Percentiles rank a stretch among this genome's conserved stretches.
Evolutionary conservation across 2,329 filamentous ascomycete genomes (phyloP).

Genomic region (Ciborinia camelliae): DNA sequence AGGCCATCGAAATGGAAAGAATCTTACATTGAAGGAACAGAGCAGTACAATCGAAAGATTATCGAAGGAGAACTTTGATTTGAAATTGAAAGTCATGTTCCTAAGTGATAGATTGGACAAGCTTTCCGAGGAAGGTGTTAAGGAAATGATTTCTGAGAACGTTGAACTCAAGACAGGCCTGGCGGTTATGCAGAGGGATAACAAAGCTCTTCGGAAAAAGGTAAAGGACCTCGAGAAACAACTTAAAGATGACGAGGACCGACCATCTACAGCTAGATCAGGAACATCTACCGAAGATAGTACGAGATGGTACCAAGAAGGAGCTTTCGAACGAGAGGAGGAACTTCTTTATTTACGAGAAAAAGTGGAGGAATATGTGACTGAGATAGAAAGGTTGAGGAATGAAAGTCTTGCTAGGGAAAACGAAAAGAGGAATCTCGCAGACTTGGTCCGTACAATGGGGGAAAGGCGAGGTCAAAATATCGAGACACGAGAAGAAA

Average conservation of each 20-base stretch:
- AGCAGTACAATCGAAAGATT: constrained; percentile 94
- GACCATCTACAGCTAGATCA: constrained; percentile 58
- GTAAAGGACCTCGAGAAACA: constrained; percentile 85
- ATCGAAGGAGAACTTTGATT: constrained; percentile 96
- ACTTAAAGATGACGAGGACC: constrained; percentile 60
- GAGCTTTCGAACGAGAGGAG: constrained; percentile 69
- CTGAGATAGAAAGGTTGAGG: constrained; percentile 77
- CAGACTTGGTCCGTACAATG: constrained; percentile 71
- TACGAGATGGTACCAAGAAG: constrained; percentile 54
- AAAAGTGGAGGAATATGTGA: constrained; percentile 77
- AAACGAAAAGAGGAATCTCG: constrained; percentile 80
- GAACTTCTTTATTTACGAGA: constrained; percentile 84
- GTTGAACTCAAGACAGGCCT: constrained; percentile 91
- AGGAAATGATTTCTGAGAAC: constrained; percentile 97
- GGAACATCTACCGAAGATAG: constrained; percentile 54
- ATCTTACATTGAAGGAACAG: constrained; percentile 91
- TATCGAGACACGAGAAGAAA: constrained; percentile 54
- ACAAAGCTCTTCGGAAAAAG: constrained; percentile 74
- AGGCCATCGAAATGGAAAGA: constrained; percentile 56
- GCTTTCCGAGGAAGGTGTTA: constrained; percentile 91
- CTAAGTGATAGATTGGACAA: constrained; percentile 90
- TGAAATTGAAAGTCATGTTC: constrained; percentile 97
- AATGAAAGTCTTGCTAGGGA: constrained; percentile 76
- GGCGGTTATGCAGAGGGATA: constrained; percentile 85
- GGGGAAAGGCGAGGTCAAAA: constrained; percentile 50